Conservation (phyloP, 2,329 filamentous ascomycete species). For the Onygenales sp. region DNA sequence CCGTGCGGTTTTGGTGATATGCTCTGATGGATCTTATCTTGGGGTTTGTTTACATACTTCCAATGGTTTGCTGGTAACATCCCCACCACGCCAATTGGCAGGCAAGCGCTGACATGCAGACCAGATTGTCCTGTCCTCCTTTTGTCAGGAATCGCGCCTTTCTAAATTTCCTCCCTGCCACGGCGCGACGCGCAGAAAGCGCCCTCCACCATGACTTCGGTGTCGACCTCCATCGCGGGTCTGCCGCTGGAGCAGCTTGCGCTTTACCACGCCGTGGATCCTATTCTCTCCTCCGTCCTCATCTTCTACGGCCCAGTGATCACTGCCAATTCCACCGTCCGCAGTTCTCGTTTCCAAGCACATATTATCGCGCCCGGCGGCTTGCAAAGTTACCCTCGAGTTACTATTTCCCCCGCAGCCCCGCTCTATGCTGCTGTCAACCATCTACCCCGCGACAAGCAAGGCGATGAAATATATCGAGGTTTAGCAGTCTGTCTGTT, state of each 20-base stretch:
- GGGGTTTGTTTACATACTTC: neutral
- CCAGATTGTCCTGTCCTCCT: neutral
- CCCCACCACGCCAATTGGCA: neutral
- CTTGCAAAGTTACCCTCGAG: constrained; percentile 77
- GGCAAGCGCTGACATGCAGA: neutral
- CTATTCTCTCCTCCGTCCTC: constrained; percentile 68
- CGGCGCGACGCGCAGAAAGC: constrained; percentile 1
- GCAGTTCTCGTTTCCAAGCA: constrained; percentile 87
- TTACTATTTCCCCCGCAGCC: constrained; percentile 88
- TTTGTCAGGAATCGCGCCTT: neutral
- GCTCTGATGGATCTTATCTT: neutral
- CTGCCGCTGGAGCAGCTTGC: constrained; percentile 72
- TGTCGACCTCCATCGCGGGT: constrained; percentile 64
- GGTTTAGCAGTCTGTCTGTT: constrained; percentile 84
- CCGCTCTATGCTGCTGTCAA: constrained; percentile 84
- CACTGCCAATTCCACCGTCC: constrained; percentile 74
- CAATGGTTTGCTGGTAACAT: neutral
- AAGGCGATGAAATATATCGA: constrained; percentile 87
- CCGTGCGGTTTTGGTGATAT: neutral
- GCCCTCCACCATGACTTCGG: constrained; percentile 63
- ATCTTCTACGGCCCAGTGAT: constrained; percentile 90
- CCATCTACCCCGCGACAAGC: constrained; percentile 82
- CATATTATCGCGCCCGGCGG: constrained; percentile 87
- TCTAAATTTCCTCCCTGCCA: neutral
- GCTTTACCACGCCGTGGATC: constrained; percentile 83